A percentile compares a stretch with the other conserved stretches of the same genome.
These are phyloP conservation scores for Hypoxylon sp. DNA, from an alignment of 2,329 filamentous ascomycete species.

Conservation along the genomic window DNA sequence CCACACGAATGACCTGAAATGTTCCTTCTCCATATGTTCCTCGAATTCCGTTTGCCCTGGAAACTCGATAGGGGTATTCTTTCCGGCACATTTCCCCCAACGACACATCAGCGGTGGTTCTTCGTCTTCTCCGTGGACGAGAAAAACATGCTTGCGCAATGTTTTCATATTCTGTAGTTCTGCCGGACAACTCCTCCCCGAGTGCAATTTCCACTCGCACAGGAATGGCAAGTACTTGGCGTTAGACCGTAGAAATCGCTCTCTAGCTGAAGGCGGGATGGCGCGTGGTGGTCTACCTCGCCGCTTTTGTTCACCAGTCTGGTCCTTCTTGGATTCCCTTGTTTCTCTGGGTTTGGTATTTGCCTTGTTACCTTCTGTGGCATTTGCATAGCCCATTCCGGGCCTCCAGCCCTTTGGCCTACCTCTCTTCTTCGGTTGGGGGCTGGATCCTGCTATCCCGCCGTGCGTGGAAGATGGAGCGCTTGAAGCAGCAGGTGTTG, in stretches of 20 bases:
- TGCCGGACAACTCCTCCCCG: slow-evolving; percentile 63
- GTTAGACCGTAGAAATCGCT: slow-evolving; percentile 60
- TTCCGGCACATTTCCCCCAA: slow-evolving; percentile 60
- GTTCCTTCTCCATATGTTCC: slow-evolving; percentile 68
- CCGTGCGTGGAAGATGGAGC: slow-evolving; percentile 20
- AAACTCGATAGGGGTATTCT: slow-evolving; percentile 43
- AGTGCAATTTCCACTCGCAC: slow-evolving; percentile 68
- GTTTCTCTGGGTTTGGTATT: slow-evolving; percentile 40
- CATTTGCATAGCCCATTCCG: slow-evolving; percentile 53
- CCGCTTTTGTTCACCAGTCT: slow-evolving; percentile 54
- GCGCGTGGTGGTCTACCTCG: slow-evolving; percentile 61
- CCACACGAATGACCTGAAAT: slow-evolving; percentile 69
- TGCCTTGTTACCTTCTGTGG: slow-evolving; percentile 20
- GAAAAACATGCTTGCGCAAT: slow-evolving; percentile 66
- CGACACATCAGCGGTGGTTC: slow-evolving; percentile 50
- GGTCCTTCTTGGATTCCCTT: slow-evolving; percentile 44
- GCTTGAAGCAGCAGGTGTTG: slow-evolving; percentile 16
- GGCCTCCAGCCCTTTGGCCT: slow-evolving; percentile 65
- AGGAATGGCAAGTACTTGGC: slow-evolving; percentile 66
- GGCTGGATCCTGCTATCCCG: slow-evolving; percentile 33
- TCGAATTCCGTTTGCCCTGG: slow-evolving; percentile 56
- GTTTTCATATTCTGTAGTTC: slow-evolving; percentile 75
- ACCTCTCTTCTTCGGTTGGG: slow-evolving; percentile 57
- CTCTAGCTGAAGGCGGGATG: slow-evolving; percentile 57
- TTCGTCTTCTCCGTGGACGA: slow-evolving; percentile 61